phyloP scores from a whole-genome alignment of 140 eudicot species.

The Cichorium intybus region DNA sequence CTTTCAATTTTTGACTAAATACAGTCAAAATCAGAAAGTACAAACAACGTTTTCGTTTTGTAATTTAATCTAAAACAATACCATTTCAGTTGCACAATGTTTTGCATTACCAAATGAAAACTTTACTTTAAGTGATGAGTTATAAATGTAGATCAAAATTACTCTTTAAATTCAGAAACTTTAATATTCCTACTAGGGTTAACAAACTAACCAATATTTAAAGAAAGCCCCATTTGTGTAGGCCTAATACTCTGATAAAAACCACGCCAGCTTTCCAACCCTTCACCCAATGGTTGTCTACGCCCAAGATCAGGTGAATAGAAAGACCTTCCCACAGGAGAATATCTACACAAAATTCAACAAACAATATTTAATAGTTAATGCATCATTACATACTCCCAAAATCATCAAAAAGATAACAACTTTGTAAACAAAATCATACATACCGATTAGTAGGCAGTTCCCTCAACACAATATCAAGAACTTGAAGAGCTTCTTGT shows the following conservation, averaged over 20 bases:
- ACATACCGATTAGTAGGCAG: slow-evolving; percentile 67
- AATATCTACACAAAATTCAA: slow-evolving; percentile 39
- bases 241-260: slow-evolving; percentile 96
- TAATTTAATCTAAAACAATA: not conserved
- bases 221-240: slow-evolving; percentile 93
- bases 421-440: not conserved
- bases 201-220: slow-evolving; percentile 71
- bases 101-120: not conserved
- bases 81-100: not conserved
- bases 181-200: not conserved
- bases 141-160: not conserved
- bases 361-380: not conserved
- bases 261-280: slow-evolving; percentile 96
- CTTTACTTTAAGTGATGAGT: not conserved
- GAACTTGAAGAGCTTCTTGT: slow-evolving; percentile 93
- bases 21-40: not conserved
- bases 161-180: not conserved
- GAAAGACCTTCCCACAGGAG: slow-evolving; percentile 87
- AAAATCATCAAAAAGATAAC: not conserved
- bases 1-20: not conserved
- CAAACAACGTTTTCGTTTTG: not conserved
- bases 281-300: slow-evolving; percentile 87
- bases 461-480: slow-evolving; percentile 93
- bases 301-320: slow-evolving; percentile 83
- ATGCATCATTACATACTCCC: not conserved